phyloP scores from a whole-genome alignment of 106 monocot species.

The Dioscorea alata region DNA sequence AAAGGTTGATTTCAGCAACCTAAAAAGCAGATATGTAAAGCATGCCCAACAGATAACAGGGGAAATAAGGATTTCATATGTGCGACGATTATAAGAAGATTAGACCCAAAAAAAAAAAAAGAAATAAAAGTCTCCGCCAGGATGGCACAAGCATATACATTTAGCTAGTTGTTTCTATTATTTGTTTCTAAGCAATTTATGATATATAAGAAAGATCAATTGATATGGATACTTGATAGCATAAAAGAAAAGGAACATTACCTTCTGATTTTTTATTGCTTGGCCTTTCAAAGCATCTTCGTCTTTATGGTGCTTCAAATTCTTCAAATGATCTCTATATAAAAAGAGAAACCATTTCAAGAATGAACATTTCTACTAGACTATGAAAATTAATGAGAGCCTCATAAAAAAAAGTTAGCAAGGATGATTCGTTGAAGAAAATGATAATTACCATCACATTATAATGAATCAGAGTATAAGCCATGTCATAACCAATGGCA shows the following conservation, averaged over 20 bases:
- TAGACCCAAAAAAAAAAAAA: not conserved
- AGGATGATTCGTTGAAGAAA: not conserved
- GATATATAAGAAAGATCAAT: no score
- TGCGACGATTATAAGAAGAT: not conserved
- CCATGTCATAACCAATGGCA: conserved; percentile 98
- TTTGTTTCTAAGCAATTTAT: no score
- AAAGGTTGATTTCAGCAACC: no score
- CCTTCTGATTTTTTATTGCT: conserved; percentile 76
- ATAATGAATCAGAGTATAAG: conserved; percentile 91
- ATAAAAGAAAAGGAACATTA: not conserved
- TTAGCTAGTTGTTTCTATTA: no score
- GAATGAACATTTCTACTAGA: no score
- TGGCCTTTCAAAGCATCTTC: conserved; percentile 62
- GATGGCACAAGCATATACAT: not conserved
- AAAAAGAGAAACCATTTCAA: not conserved
- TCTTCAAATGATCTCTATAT: conserved; percentile 43
- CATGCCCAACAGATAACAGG: not conserved
- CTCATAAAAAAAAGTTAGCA: not conserved
- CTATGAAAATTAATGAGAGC: not conserved
- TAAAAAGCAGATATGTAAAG: no score
- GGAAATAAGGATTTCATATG: not conserved
- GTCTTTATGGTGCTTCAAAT: conserved; percentile 65
- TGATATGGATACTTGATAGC: no score
- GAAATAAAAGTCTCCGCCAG: not conserved
- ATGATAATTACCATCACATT: conserved; percentile 68